Percentiles rank a stretch among this genome's conserved stretches.
Evolutionary conservation across 352 stramenopile genomes (phyloP).

Genomic region (Globisporangium recalcitrans): DNA sequence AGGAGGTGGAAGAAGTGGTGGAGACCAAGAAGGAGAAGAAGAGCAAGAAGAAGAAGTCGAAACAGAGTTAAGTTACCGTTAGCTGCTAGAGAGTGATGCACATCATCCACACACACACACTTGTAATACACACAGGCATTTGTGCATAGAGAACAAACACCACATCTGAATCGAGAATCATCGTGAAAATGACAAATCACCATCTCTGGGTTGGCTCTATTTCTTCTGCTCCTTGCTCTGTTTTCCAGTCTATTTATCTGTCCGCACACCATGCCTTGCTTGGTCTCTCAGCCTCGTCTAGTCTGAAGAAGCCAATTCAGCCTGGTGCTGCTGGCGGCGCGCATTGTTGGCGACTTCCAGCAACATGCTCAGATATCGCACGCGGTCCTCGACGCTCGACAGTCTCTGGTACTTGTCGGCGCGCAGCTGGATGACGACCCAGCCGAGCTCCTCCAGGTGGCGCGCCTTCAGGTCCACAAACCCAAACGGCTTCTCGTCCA

Average conservation of each 20-base stretch:
- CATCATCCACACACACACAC: neutral
- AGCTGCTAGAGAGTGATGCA: neutral
- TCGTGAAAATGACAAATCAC: neutral
- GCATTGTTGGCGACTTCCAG: constrained; percentile 58
- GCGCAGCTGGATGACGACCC: constrained; percentile 64
- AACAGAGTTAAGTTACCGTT: constrained; percentile 14
- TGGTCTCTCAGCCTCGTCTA: too few species aligned
- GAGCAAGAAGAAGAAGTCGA: constrained; percentile 38
- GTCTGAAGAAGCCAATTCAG: neutral
- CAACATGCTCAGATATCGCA: constrained; percentile 58
- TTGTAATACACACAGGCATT: neutral
- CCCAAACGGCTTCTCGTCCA: constrained; percentile 37
- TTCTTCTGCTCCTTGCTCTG: neutral
- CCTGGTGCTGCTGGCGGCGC: constrained; percentile 5
- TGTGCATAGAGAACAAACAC: neutral
- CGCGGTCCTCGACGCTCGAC: constrained; percentile 36
- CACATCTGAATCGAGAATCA: neutral
- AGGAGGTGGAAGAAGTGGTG: constrained; percentile 10
- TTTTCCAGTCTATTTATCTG: neutral
- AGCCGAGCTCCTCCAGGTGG: constrained; percentile 56
- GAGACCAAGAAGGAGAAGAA: constrained; percentile 16
- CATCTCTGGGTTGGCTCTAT: neutral
- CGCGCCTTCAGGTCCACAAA: constrained; percentile 63
- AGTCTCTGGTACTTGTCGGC: constrained; percentile 51
- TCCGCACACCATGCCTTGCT: too few species aligned